Evolutionary conservation across 106 monocot species (phyloP).

Genomic region (Triglochin maritima): DNA sequence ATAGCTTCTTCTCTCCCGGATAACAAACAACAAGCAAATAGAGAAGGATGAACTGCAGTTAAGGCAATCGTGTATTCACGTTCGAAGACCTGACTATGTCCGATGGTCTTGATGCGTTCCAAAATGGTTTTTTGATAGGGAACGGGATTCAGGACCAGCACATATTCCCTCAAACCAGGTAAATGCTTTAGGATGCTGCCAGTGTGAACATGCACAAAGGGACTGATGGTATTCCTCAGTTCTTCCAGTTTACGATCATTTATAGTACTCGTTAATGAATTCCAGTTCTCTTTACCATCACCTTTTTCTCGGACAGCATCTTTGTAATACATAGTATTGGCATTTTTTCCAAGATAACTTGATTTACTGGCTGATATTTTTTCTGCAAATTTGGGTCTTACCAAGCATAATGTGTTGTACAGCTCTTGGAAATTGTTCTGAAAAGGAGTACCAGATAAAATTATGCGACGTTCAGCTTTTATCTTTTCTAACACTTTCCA

Average conservation of each 20-base stretch:
- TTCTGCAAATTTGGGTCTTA: constrained; percentile 44
- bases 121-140: constrained; percentile 33
- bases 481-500: constrained; percentile 44
- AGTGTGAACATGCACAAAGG: constrained; percentile 63
- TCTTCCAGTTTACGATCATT: constrained; percentile 20
- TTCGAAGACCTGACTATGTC: constrained; percentile 8
- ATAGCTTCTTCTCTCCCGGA: constrained; percentile 18
- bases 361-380: constrained; percentile 16
- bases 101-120: constrained; percentile 10
- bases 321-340: not conserved
- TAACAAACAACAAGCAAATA: constrained; percentile 17
- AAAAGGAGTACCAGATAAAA: constrained; percentile 81
- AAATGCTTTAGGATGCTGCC: constrained; percentile 40
- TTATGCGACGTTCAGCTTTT: constrained; percentile 41
- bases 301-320: constrained; percentile 14
- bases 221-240: constrained; percentile 25
- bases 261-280: constrained; percentile 14
- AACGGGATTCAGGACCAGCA: constrained; percentile 40
- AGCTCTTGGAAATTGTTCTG: constrained; percentile 79
- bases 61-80: constrained; percentile 31
- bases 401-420: constrained; percentile 52
- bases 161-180: constrained; percentile 48
- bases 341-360: constrained; percentile 5
- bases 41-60: constrained; percentile 35
- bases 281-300: constrained; percentile 29